phyloP scores from a whole-genome alignment of 352 stramenopile species.

The Globisporangium sylvaticum region DNA sequence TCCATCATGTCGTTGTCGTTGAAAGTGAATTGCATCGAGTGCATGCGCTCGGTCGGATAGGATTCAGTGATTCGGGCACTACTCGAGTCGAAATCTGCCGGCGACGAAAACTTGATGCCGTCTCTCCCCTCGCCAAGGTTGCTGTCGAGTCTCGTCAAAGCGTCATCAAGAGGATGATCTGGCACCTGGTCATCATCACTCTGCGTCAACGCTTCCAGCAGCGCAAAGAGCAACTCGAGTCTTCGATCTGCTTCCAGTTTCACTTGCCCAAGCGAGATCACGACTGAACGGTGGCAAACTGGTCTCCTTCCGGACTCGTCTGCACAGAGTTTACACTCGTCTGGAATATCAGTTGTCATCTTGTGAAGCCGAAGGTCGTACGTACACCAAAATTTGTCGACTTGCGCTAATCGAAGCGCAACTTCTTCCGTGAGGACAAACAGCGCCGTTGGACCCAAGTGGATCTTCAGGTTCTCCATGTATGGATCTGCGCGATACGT shows the following conservation, averaged over 20 bases:
- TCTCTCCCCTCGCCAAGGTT: slow-evolving; percentile 24
- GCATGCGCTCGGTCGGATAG: slow-evolving; percentile 49
- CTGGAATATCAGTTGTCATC: slow-evolving; percentile 29
- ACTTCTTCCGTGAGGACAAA: slow-evolving; percentile 86
- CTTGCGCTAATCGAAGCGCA: slow-evolving; percentile 77
- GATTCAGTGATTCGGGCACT: slow-evolving; percentile 21
- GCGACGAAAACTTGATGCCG: slow-evolving; percentile 9
- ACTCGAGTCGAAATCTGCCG: slow-evolving; percentile 21
- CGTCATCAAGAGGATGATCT: slow-evolving; percentile 27
- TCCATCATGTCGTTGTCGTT: slow-evolving; percentile 51
- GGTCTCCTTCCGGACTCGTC: slow-evolving; percentile 55
- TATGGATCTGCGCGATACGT: slow-evolving; percentile 56
- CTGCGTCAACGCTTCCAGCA: slow-evolving; percentile 68
- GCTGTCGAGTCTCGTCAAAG: slow-evolving; percentile 24
- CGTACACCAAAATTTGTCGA: slow-evolving; percentile 73
- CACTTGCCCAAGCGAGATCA: slow-evolving; percentile 71
- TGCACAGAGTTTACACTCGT: slow-evolving; percentile 54
- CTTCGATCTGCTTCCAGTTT: slow-evolving; percentile 83
- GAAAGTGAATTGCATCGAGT: slow-evolving; percentile 61
- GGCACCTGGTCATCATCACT: slow-evolving; percentile 22
- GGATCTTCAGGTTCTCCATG: slow-evolving; percentile 63
- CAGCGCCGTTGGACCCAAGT: slow-evolving; percentile 71
- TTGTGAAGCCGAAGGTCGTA: slow-evolving; percentile 70
- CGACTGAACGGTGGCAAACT: slow-evolving; percentile 58
- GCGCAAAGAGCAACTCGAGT: slow-evolving; percentile 74